Base-by-base conservation (phyloP, 495 filamentous ascomycete species). In the Terfezia boudieri region DNA sequence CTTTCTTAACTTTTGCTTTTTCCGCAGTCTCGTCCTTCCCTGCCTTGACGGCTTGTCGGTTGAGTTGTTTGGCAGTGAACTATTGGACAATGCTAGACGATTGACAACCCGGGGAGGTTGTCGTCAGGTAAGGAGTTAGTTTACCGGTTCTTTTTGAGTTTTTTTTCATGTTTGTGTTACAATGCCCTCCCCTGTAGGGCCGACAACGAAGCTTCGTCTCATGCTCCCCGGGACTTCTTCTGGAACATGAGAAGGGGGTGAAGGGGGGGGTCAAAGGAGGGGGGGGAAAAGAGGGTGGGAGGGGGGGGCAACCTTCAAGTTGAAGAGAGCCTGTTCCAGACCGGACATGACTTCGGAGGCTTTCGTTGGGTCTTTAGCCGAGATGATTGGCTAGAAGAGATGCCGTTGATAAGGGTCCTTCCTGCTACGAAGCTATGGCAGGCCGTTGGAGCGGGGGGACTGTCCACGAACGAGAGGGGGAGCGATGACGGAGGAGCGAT, bases 1-100 rank as follows among this genome's bases (percentile, higher is more conserved):
- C 74, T 69, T 82, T 86, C 66, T 89, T 85, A 61, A 89, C 74
- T 67, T 88, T 86, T 63, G 80, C 77, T 71, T 86, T 85, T 67
- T 88, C 77, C 26, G 78, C 71, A 55, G 77, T 81, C 66, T 87
- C 84, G 66, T 88, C 84, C 67, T 87, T 87, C 53, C 78, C 76
- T 16, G 84, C 84, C 66, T 86, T 87, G 55, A 76, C 76, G 10
- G 84, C 80, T 70, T 89, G 83, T 58, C 84, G 72, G 55, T 84
- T 84, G 53, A 86, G 75, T 67, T 85, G 81, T 67, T 88, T 88
- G 22, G 84, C 79, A 55, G 85, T 86, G 71, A 89, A 86, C 82
- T 87, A 50, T 50, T 53, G 20, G 26, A 4, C 26, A 32, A 32
- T 32, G 56, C 51, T 36, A 53, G 17, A 56, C 52, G 52, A 36